Evolutionary conservation across 2,329 filamentous ascomycete genomes (phyloP).

Genomic region (Penicillium sumatraense): DNA sequence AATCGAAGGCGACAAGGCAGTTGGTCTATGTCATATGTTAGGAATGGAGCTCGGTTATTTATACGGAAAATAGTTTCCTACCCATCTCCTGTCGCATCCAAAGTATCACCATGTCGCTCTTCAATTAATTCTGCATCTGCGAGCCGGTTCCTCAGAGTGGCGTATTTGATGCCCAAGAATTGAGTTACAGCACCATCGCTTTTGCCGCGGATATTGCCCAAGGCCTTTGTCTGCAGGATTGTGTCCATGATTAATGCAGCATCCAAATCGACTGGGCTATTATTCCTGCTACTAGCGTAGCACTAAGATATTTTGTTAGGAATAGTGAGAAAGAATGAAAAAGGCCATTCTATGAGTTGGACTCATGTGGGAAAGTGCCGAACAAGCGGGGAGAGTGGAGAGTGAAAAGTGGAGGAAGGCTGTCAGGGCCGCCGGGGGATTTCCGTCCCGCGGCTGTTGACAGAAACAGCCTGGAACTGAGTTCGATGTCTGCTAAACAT

Average conservation of each 20-base stretch:
- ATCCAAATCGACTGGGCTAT: not conserved
- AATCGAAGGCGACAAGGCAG: conserved; percentile 44
- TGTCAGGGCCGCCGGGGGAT: not conserved
- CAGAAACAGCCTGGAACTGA: no score
- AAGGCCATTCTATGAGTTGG: not conserved
- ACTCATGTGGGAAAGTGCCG: not conserved
- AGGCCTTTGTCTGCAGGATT: not conserved
- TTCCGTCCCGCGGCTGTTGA: not conserved
- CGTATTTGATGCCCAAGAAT: conserved; percentile 46
- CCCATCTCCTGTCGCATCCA: conserved; percentile 44
- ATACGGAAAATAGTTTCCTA: conserved; percentile 17
- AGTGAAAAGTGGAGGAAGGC: not conserved
- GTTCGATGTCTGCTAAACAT: no score
- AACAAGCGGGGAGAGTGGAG: not conserved
- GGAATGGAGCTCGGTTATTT: not conserved
- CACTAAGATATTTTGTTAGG: not conserved
- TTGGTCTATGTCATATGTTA: conserved; percentile 33
- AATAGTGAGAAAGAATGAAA: not conserved
- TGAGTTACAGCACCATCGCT: conserved; percentile 33
- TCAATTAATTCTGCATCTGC: conserved; percentile 39
- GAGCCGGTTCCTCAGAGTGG: conserved; percentile 37
- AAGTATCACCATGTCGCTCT: conserved; percentile 24
- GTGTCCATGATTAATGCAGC: not conserved
- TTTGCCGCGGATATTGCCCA: conserved; percentile 19
- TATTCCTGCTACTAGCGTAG: no score